These are phyloP conservation scores for Kluyveromyces siamensis DNA, from an alignment of 805 yeast species.

Conservation along the genomic window DNA sequence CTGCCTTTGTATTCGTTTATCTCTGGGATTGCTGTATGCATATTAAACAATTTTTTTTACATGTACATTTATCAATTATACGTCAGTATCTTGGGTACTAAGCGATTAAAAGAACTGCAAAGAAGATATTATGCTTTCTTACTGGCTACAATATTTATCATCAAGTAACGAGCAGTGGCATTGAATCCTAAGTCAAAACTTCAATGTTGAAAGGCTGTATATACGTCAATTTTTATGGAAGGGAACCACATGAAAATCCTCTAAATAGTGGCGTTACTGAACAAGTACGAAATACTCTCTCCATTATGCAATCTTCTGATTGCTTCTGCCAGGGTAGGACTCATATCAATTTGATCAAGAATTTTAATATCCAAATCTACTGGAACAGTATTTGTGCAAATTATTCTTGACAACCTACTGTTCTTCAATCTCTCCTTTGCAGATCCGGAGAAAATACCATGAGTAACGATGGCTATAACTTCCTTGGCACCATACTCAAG, in stretches of 20 bases:
- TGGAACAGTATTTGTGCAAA: slow-evolving; percentile 93
- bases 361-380: slow-evolving; percentile 48
- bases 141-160: too few species aligned
- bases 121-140: not conserved
- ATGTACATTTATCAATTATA: not conserved
- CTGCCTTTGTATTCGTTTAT: not conserved
- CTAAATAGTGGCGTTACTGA: slow-evolving; percentile 50
- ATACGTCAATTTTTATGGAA: too few species aligned
- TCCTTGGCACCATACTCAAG: slow-evolving; percentile 71
- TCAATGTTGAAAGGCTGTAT: too few species aligned
- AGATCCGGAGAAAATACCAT: slow-evolving; percentile 82
- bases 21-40: not conserved
- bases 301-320: slow-evolving; percentile 93
- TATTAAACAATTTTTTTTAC: too few species aligned
- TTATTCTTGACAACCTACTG: slow-evolving; percentile 60
- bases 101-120: not conserved
- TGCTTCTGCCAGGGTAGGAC: slow-evolving; percentile 86
- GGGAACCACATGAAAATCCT: not conserved
- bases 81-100: not conserved
- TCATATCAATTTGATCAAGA: slow-evolving; percentile 73
- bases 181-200: too few species aligned
- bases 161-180: too few species aligned
- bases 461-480: slow-evolving; percentile 92
- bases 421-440: slow-evolving; percentile 67
- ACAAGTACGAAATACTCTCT: slow-evolving; percentile 83